A percentile compares a stretch with the other conserved stretches of the same genome.
Evolutionary conservation across 768 basidiomycete genomes (phyloP).

Genomic region (Naganishia onofrii): DNA sequence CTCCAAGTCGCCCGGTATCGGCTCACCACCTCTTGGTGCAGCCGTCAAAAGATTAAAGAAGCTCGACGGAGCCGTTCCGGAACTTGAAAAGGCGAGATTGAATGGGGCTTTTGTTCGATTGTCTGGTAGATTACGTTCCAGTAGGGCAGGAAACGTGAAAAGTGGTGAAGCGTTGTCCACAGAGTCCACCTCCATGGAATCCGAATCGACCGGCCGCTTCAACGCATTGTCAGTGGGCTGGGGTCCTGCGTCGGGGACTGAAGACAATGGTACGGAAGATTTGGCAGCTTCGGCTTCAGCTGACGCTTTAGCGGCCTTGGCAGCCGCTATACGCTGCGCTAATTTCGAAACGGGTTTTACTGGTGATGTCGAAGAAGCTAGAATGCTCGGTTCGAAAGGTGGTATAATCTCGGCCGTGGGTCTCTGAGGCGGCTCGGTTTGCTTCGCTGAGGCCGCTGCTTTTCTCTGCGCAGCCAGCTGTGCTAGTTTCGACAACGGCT

Average conservation of each 20-base stretch:
- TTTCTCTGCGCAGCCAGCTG: constrained; percentile 49
- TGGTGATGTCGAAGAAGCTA: neutral
- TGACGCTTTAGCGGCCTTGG: constrained; percentile 42
- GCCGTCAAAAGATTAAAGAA: constrained; percentile 45
- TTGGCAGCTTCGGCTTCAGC: constrained; percentile 19
- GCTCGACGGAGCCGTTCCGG: constrained; percentile 28
- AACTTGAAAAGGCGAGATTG: neutral
- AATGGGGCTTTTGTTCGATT: neutral
- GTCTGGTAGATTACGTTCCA: constrained; percentile 2
- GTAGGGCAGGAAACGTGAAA: constrained; percentile 26
- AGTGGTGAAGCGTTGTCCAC: constrained; percentile 27
- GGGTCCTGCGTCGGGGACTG: neutral
- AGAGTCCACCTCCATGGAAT: constrained; percentile 23
- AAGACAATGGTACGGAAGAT: neutral
- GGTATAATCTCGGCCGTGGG: neutral
- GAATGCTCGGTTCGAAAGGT: neutral
- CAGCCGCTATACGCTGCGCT: constrained; percentile 48
- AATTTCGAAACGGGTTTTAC: constrained; percentile 54
- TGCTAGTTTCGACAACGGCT: constrained; percentile 51
- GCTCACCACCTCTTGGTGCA: constrained; percentile 2
- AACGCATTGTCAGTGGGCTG: neutral
- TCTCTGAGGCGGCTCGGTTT: constrained; percentile 21
- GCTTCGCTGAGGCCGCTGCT: constrained; percentile 37
- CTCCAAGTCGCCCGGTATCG: neutral
- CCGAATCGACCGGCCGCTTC: neutral